Base-by-base conservation (phyloP, 2,329 filamentous ascomycete genomes). In the Aspergillus novofumigatus region DNA sequence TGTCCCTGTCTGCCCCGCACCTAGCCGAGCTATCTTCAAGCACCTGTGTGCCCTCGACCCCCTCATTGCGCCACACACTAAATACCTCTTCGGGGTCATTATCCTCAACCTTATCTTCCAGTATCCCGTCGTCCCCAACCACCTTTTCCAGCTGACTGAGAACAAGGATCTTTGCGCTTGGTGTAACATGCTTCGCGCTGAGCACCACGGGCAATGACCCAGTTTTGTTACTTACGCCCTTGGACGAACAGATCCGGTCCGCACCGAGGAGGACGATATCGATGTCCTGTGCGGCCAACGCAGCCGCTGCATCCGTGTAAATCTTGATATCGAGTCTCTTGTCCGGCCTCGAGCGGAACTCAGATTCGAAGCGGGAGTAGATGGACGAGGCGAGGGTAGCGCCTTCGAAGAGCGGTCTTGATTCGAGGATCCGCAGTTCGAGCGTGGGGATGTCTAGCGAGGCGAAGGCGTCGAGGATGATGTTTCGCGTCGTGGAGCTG, bases 191-290 rank as follows among this genome's bases (percentile, higher is more conserved):
- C 53, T 78, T 83, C 7, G 83, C 81, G 51, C 81, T 78, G 1
- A 88, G 73, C 0, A 84, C 78, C 1, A 83, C 80, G 1, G 84
- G 80, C 6, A 89, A 70, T 1, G 84, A 86, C 0, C 87, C 86
- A 0, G 80, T 85, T 70, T 89, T 90, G 71, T 89, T 90, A 68
- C 81, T 85, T 20, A 89, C 82, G 29, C 83, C 80, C 1, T 85
- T 86, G 0, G 73, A 67, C 0, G 73, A 68, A 11, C 82, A 81
- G 54, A 90, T 85, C 4, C 83, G 75, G 65, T 90, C 87, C 1
- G 86, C 85, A 1, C 86, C 86, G 1, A 90, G 73, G 3, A 90
- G 71, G 1, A 90, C 72, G 1, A 87, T 53, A 62, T 89, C 80
- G 3, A 83, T 75, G n/a, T 70, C 74, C 20, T 69, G 64, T 3